Evolutionary conservation across 2,329 filamentous ascomycete genomes (phyloP).

Genomic region (Teratosphaeria nubilosa): DNA sequence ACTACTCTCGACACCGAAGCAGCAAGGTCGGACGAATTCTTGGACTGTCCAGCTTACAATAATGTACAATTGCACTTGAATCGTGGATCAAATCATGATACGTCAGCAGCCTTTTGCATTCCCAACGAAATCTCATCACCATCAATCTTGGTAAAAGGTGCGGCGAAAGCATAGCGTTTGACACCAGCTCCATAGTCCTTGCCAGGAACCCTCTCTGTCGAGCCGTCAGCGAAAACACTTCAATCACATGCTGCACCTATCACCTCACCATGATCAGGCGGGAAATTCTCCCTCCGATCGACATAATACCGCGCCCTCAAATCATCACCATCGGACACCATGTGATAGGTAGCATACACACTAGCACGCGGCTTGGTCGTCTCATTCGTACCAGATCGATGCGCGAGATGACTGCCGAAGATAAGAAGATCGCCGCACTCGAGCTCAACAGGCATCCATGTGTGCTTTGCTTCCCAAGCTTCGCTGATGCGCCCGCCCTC

Average conservation of each 20-base stretch:
- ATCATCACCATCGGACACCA: neutral
- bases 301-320: neutral
- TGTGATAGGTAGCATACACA: neutral
- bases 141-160: neutral
- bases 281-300: neutral
- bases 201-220: neutral
- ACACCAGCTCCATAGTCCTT: neutral
- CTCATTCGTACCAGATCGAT: slow-evolving; percentile 28
- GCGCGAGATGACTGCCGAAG: slow-evolving; percentile 33
- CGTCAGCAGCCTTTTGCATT: neutral
- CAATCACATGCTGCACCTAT: neutral
- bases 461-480: slow-evolving; percentile 26
- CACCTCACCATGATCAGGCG: neutral
- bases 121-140: neutral
- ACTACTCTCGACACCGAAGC: neutral
- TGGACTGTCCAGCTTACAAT: too few species aligned
- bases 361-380: slow-evolving; percentile 10
- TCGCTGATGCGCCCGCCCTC: slow-evolving; percentile 27
- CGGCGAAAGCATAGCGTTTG: neutral
- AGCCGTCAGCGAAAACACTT: too few species aligned
- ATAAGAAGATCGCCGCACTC: slow-evolving; percentile 28
- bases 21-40: neutral
- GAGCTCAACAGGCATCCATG: slow-evolving; percentile 28
- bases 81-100: neutral
- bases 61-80: too few species aligned